These are phyloP conservation scores for Neopestalotiopsis sp. DNA, from an alignment of 2,329 filamentous ascomycete species.

Conservation along the genomic window DNA sequence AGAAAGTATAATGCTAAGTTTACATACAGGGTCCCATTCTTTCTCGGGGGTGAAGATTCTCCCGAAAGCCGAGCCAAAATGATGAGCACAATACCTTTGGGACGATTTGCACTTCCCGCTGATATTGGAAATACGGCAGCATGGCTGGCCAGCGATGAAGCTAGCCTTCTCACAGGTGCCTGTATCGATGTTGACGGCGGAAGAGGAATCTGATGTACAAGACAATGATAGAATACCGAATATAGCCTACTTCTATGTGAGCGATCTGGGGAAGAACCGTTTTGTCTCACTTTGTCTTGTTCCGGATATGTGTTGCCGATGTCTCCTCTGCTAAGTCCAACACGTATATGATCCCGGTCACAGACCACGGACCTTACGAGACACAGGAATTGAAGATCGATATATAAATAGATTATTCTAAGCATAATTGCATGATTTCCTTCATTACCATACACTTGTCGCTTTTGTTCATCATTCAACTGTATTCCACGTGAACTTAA, in stretches of 20 bases:
- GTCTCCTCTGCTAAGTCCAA: background rate
- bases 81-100: slow-evolving; percentile 59
- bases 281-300: background rate
- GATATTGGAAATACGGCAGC: slow-evolving; percentile 75
- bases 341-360: background rate
- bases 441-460: background rate
- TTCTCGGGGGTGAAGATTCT: slow-evolving; percentile 67
- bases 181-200: slow-evolving; percentile 62
- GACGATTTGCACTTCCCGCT: slow-evolving; percentile 58
- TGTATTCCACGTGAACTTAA: background rate
- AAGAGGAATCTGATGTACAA: background rate
- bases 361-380: background rate
- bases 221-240: background rate
- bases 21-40: slow-evolving; percentile 45
- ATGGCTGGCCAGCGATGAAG: slow-evolving; percentile 75
- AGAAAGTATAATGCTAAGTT: slow-evolving; percentile 30
- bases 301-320: background rate
- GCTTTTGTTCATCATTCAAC: background rate
- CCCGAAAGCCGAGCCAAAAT: slow-evolving; percentile 63
- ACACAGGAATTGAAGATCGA: background rate
- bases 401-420: background rate
- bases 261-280: background rate
- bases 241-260: background rate
- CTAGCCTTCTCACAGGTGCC: slow-evolving; percentile 72
- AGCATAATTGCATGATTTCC: background rate